phyloP scores from a whole-genome alignment of 306 rosid species.

The Notholithocarpus densiflorus region DNA sequence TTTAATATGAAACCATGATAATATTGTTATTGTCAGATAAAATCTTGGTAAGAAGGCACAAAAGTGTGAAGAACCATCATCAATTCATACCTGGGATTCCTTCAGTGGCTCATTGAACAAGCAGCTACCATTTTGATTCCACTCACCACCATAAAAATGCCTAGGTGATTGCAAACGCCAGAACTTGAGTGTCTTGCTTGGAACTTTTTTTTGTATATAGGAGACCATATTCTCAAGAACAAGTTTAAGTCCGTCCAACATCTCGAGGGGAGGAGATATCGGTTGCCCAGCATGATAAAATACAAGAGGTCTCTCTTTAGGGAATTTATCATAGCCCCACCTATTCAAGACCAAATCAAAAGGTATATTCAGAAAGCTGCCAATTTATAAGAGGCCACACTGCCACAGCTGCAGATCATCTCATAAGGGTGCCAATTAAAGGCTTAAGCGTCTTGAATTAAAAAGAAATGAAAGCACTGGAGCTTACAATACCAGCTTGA shows the following conservation, averaged over 20 bases:
- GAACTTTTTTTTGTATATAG: slow-evolving; percentile 56
- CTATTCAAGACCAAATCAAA: slow-evolving; percentile 41
- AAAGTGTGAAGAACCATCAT: slow-evolving; percentile 15
- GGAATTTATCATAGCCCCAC: slow-evolving; percentile 87
- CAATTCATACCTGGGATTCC: slow-evolving; percentile 59
- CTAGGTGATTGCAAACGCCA: slow-evolving; percentile 93
- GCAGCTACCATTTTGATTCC: slow-evolving; percentile 97
- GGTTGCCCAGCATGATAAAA: slow-evolving; percentile 65
- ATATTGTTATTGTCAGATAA: background rate
- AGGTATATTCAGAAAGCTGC: background rate
- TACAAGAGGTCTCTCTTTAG: slow-evolving; percentile 76
- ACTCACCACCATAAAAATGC: slow-evolving; percentile 86
- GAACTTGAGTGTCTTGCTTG: slow-evolving; percentile 56
- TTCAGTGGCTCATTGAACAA: slow-evolving; percentile 72
- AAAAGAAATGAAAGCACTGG: slow-evolving; percentile 7
- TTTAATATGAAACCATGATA: background rate
- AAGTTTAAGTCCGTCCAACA: slow-evolving; percentile 69
- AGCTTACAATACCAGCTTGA: slow-evolving; percentile 4
- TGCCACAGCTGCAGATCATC: background rate
- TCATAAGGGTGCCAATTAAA: background rate
- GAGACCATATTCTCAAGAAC: slow-evolving; percentile 57
- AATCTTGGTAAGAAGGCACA: slow-evolving; percentile 1
- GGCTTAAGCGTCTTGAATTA: slow-evolving; percentile 2
- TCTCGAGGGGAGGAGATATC: slow-evolving; percentile 61
- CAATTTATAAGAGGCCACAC: background rate